A percentile compares a stretch with the other conserved stretches of the same genome.
Conservation (phyloP, 345 rosid genomes). For the Mangifera indica region DNA sequence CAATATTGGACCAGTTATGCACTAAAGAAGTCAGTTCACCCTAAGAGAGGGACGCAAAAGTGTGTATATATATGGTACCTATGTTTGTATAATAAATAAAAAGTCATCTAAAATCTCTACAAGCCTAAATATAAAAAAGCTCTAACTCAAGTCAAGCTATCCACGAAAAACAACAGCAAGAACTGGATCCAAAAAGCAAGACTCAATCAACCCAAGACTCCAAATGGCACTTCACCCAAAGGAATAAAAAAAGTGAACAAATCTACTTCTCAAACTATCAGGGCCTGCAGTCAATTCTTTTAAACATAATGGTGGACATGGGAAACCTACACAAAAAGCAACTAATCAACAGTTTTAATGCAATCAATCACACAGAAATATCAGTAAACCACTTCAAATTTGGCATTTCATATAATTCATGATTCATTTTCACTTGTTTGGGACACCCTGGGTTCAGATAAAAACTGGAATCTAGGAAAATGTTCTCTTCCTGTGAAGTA, state of each 20-base stretch:
- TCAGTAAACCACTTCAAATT: background rate
- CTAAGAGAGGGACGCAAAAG: no score
- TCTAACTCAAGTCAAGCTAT: no score
- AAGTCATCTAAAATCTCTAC: no score
- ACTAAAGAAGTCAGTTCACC: no score
- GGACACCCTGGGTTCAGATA: no score
- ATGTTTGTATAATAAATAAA: no score
- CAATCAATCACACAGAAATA: background rate
- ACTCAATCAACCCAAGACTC: no score
- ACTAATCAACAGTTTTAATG: background rate
- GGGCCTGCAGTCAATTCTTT: background rate
- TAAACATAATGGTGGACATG: background rate
- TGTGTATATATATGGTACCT: no score
- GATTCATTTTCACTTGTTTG: conserved; percentile 2
- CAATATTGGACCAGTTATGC: no score
- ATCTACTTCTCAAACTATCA: background rate
- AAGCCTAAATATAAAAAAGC: no score
- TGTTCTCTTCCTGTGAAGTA: background rate
- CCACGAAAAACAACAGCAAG: no score
- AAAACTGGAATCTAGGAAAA: background rate
- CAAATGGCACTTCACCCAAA: background rate
- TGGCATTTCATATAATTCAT: background rate
- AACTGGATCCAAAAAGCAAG: no score
- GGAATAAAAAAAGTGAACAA: background rate
- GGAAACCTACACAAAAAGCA: background rate